Percentiles rank a stretch among this genome's conserved stretches.
Evolutionary conservation across 257 asterid genomes (phyloP).

Genomic region (Solanum pinnatisectum): DNA sequence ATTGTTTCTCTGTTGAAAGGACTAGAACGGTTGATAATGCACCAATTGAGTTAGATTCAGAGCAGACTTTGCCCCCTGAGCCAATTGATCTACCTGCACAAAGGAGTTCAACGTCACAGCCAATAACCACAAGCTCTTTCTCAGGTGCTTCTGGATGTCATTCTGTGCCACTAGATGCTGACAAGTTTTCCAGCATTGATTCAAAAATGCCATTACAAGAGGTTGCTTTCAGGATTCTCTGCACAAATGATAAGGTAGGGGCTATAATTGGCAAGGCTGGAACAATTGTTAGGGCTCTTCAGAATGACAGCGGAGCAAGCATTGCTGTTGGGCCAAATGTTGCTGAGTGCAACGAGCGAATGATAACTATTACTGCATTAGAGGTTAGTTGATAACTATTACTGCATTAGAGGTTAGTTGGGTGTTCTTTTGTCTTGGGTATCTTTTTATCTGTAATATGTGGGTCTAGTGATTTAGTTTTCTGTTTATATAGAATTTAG

Average conservation of each 20-base stretch:
- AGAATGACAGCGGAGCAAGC: conserved; percentile 46
- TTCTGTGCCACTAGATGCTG: conserved; percentile 13
- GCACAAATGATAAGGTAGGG: conserved; percentile 52
- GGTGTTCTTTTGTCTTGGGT: neutral
- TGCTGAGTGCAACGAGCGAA: conserved; percentile 44
- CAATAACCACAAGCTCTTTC: conserved; percentile 23
- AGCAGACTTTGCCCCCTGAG: conserved; percentile 17
- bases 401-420: conserved; percentile 48
- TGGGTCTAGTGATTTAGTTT: neutral
- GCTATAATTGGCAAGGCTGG: conserved; percentile 73
- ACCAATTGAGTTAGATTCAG: conserved; percentile 11
- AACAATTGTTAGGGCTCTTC: conserved; percentile 36
- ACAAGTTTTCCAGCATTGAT: conserved; percentile 16
- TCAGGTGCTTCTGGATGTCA: conserved; percentile 14
- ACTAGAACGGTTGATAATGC: conserved; percentile 15
- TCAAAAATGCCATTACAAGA: conserved; percentile 25
- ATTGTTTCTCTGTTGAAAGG: conserved; percentile 32
- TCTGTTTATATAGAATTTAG: conserved; percentile 29
- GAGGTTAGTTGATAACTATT: conserved; percentile 53
- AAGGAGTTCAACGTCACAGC: conserved; percentile 22
- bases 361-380: conserved; percentile 48
- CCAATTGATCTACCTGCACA: conserved; percentile 27
- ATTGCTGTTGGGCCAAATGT: conserved; percentile 42
- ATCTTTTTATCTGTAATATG: neutral
- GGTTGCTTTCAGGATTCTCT: conserved; percentile 55